Evolutionary conservation across 2,329 filamentous ascomycete species (phyloP).

Genomic region (Sporothrix brunneoviolacea): DNA sequence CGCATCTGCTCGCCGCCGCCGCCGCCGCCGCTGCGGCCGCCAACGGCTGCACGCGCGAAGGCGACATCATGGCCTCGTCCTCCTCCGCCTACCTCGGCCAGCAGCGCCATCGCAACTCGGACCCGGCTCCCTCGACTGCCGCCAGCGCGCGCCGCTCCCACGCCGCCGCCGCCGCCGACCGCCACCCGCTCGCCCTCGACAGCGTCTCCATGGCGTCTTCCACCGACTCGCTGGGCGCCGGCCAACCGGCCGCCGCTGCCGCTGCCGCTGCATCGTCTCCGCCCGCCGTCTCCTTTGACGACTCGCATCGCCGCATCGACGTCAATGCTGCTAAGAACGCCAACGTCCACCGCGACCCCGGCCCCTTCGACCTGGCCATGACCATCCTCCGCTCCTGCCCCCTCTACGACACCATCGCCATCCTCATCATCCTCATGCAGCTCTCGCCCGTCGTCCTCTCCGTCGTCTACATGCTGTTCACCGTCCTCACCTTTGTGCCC

Average conservation of each 20-base stretch:
- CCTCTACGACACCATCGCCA: slow-evolving; percentile 90
- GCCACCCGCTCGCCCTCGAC: slow-evolving; percentile 1
- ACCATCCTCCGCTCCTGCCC: slow-evolving; percentile 87
- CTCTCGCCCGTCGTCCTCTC: slow-evolving; percentile 83
- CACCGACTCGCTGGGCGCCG: slow-evolving; percentile 38
- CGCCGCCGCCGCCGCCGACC: not conserved
- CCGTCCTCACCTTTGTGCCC: slow-evolving; percentile 85
- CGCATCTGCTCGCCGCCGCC: slow-evolving; percentile 4
- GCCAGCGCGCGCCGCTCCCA: not conserved
- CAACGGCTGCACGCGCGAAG: slow-evolving; percentile 19
- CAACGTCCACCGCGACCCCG: slow-evolving; percentile 61
- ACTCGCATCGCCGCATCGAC: slow-evolving; percentile 59
- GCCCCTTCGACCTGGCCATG: slow-evolving; percentile 68
- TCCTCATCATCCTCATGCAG: slow-evolving; percentile 91
- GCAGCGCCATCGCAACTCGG: slow-evolving; percentile 14
- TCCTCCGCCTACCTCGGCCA: not conserved
- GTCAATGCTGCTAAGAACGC: slow-evolving; percentile 62
- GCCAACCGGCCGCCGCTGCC: slow-evolving; percentile 24
- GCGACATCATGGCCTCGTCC: slow-evolving; percentile 21
- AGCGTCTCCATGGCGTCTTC: slow-evolving; percentile 43
- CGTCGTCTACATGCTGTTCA: slow-evolving; percentile 85
- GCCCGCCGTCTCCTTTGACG: slow-evolving; percentile 31
- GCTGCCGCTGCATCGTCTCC: slow-evolving; percentile 23
- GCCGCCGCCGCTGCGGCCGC: slow-evolving; percentile 16
- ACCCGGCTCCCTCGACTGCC: not conserved